Base-by-base conservation (phyloP, 2,329 filamentous ascomycete species). In the Exophiala viscosa region DNA sequence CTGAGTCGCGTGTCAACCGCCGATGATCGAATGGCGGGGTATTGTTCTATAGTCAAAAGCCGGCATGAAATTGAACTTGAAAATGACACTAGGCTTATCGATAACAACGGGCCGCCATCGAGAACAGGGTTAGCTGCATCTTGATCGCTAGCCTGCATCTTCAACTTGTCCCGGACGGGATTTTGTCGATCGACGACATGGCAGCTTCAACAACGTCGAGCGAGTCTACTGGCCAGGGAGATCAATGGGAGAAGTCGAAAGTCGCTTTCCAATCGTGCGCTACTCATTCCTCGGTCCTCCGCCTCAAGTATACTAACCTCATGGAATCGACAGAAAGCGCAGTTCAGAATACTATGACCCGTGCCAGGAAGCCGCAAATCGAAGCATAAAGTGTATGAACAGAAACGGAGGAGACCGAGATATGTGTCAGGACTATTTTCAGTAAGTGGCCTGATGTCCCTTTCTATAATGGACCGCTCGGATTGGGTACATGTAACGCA, bases 381-480 rank as follows among this genome's bases (percentile, higher is more conserved):
- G 82, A 66, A 96, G 91, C 71, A 85, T 96, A 62, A 85, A 83
- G 69, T 99, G 93, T 66, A 74, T 99, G 66, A 86, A 90, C 67
- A 83, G 93, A 17, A 99, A 99, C 69, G 85, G 81, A 17, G 91
- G 88, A 11, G 90, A 97, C 67, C 82, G 85, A 60, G 77, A 85
- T n/a, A 87, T 97, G 87, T 99, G 93, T 68, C 79, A 80, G 60
- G 92, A 97, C 70, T 97, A 95, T 68, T 97, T 99, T 67, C 89
- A 96, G 90, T 96, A 69, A 72, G 88, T 72, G 14, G 6, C 11
- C 45, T 38, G 34, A 45, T 18, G 23, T 46, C 9, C 35, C 18
- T 5, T n/a, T n/a, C n/a, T n/a, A n/a, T n/a, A n/a, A n/a, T n/a
- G n/a, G n/a, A n/a, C n/a, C n/a, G n/a, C n/a, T n/a, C n/a, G n/a